Percentiles rank a stretch among this genome's conserved stretches.
Evolutionary conservation across 2,329 filamentous ascomycete genomes (phyloP).

Genomic region (Penicillium sp.): DNA sequence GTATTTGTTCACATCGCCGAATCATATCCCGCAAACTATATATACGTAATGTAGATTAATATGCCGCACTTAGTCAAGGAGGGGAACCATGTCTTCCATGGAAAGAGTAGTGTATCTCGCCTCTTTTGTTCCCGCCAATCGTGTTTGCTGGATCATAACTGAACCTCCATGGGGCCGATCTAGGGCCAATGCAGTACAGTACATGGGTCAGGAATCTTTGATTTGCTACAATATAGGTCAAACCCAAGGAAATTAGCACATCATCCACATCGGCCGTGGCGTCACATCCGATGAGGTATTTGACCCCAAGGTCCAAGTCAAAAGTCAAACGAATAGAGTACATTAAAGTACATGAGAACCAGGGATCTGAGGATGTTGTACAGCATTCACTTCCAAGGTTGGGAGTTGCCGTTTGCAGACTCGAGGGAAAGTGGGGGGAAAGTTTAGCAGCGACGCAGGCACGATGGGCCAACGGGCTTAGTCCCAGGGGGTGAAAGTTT

Average conservation of each 20-base stretch:
- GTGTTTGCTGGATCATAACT: not conserved
- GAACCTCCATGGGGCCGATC: slow-evolving; percentile 1
- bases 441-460: slow-evolving; percentile 9
- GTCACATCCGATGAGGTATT: slow-evolving; percentile 8
- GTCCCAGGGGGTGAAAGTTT: slow-evolving; percentile 8
- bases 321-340: slow-evolving; percentile 1
- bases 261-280: slow-evolving; percentile 20
- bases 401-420: slow-evolving; percentile 13
- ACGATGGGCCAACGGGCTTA: slow-evolving; percentile 7
- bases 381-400: slow-evolving; percentile 2
- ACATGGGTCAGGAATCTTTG: not conserved
- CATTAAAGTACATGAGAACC: slow-evolving; percentile 18
- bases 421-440: slow-evolving; percentile 4
- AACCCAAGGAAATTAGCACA: slow-evolving; percentile 13
- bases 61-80: not conserved
- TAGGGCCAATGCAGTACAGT: not conserved
- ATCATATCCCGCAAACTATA: not conserved
- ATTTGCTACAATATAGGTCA: not conserved
- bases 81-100: slow-evolving; percentile 4
- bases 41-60: not conserved
- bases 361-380: slow-evolving; percentile 9
- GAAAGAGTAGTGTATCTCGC: not conserved
- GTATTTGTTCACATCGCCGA: not conserved
- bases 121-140: slow-evolving; percentile 1
- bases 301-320: not conserved